Evolutionary conservation across 2,329 filamentous ascomycete species (phyloP), one percentile per base, ranked within the genome.

Genomic region (Beauveria asiatica): DNA sequence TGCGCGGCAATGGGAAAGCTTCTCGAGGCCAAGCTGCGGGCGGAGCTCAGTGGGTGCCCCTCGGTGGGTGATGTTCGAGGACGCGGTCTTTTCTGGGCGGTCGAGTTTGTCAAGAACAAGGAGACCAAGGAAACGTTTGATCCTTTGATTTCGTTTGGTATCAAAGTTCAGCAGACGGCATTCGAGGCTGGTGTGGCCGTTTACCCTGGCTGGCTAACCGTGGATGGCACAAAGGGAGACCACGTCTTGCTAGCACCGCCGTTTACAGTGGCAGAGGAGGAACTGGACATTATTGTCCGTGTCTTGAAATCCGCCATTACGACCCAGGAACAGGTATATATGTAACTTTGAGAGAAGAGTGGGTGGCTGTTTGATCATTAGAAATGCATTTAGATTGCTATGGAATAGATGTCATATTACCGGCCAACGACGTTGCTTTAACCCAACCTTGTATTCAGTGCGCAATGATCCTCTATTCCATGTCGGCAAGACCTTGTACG

Each of bases 161-260:
- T 62, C 3, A 64, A 60, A 48, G 66, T 74, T 1, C 67, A 71
- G 17, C 64, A 70, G 33, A 63, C 61, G 9, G 70, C 70, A 0
- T 70, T 73, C 23, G 60, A 67, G 11, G 45, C 67, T 16, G 69
- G 70, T 0, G 66, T 80, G n/a, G 70, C 72, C 8, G 67, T 90
- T 3, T 90, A 90, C 67, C 83, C 84, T 1, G 86, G 85, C 0
- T 73, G 74, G 0, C 87, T 87, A 1, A 84, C 83, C 0, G 81
- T 76, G 0, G 84, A 80, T 64, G 78, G 89, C 49, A 76, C 80
- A 1, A 68, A 69, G 1, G 88, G 88, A 10, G 89, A 92, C 67
- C 86, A 90, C 69, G 75, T 90, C 41, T 77, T 92, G 27, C 67
- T 92, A 11, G 82, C 87, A 1, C 89, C 89, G 5, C 80, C 88